Evolutionary conservation across 805 yeast genomes (phyloP), one percentile per base, ranked within the genome.

Genomic region (Candida mattraensis): DNA sequence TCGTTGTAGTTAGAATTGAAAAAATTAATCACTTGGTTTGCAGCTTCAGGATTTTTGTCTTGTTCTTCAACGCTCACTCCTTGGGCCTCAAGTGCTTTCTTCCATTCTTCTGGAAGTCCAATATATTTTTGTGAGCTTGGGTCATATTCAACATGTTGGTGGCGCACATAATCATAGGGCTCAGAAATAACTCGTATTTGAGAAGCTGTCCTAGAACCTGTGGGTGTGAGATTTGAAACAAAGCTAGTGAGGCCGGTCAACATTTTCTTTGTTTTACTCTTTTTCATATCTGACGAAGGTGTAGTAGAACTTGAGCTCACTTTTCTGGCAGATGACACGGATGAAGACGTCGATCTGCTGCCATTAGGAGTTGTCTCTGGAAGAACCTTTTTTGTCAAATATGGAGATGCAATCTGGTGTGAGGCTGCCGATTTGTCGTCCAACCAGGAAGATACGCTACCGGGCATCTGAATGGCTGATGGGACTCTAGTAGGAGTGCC

Each of bases 41-140:
- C 95, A 1, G 96, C 96, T 59, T 87, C 89, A 2, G 97, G 96
- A 60, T 93, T 87, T 43, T 83, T 85, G 55, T 82, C 81, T 63
- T 87, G 95, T 53, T 93, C 99, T 45, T 77, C 83, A 45, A 76
- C 79, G 5, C 96, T 78, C 40, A 93, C 88, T 35, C 96, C 96
- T 51, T 88, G 83, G 2, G 93, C 85, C 9, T 82, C 73, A 35
- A 93, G 69, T 22, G 89, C 68, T 44, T 77, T 74, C 44, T 87
- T 87, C 99, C 99, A 93, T 53, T 87, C 95, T 18, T 77, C 81
- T 0, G 99, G 99, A 27, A 93, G 67, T 3, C 97, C 98, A 1
- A 93, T 87, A 58, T 83, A 91, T 28, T 85, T 83, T 9, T 96
- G 96, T 14, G 87, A 76, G 44, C 74, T 76, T 4, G 80, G 72